phyloP scores from a whole-genome alignment of 139 green algal genomes.

The Diplosphaera chodatii region DNA sequence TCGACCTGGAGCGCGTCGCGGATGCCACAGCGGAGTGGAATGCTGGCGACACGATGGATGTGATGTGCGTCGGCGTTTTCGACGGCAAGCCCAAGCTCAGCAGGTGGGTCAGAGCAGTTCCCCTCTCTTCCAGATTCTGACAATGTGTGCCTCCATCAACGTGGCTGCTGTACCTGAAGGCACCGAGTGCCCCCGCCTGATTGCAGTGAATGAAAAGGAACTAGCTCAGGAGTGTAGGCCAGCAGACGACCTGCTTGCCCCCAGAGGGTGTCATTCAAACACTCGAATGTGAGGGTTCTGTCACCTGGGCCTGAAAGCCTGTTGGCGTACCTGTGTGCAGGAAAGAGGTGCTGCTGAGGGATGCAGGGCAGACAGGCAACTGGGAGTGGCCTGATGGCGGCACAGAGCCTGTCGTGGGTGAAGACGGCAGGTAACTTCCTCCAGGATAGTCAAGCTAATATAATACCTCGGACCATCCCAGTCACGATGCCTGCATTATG shows the following conservation, averaged over 20 bases:
- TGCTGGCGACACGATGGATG: slow-evolving; percentile 36
- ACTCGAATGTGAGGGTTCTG: not conserved
- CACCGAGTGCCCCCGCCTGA: too few species aligned
- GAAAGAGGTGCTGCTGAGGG: not conserved
- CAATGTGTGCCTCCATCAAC: too few species aligned
- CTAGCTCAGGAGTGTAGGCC: too few species aligned
- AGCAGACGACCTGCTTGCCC: too few species aligned
- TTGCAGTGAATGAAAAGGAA: too few species aligned
- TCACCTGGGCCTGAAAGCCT: not conserved
- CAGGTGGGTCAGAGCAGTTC: not conserved
- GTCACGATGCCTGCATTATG: too few species aligned
- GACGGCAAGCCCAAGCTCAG: not conserved
- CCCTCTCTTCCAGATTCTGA: not conserved
- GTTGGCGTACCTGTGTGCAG: not conserved
- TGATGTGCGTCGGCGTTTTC: slow-evolving; percentile 62
- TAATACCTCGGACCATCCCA: not conserved
- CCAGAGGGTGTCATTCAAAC: too few species aligned
- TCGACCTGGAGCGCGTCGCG: slow-evolving; percentile 5
- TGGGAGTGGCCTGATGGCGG: not conserved
- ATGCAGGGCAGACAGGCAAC: not conserved
- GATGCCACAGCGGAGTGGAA: not conserved
- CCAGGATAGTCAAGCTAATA: too few species aligned
- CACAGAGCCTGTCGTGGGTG: too few species aligned
- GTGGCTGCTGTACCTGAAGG: too few species aligned
- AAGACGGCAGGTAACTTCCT: not conserved